Percentiles rank a stretch among this genome's conserved stretches.
phyloP scores from a whole-genome alignment of 768 basidiomycete species.

The Leccinum obscurum region DNA sequence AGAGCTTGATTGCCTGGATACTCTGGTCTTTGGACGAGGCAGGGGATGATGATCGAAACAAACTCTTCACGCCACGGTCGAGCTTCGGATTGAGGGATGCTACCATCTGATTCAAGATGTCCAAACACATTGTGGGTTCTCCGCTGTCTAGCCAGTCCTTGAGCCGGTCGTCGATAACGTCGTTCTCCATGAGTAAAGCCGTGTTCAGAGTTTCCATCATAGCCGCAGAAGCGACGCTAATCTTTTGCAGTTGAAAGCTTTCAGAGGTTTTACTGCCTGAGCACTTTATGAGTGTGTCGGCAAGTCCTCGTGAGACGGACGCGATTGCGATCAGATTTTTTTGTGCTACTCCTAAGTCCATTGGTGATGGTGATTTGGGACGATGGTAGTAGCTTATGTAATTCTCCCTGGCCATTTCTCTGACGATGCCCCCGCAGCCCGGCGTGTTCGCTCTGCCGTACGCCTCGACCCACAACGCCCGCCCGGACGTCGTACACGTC shows the following conservation, averaged over 20 bases:
- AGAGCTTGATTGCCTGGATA: conserved; percentile 7
- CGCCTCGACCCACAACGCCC: conserved; percentile 46
- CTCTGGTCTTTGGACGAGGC: background rate
- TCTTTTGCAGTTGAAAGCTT: conserved; percentile 3
- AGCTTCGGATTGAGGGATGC: background rate
- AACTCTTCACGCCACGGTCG: background rate
- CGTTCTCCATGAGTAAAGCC: background rate
- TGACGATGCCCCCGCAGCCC: conserved; percentile 64
- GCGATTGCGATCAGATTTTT: conserved; percentile 2
- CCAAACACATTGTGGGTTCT: conserved; percentile 7
- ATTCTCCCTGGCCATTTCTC: background rate
- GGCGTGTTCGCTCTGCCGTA: conserved; percentile 67
- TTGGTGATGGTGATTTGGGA: background rate
- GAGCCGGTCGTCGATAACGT: conserved; percentile 8
- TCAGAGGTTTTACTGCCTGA: conserved; percentile 2
- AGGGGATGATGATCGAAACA: background rate
- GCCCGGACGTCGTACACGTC: conserved; percentile 37
- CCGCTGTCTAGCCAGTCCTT: conserved; percentile 6
- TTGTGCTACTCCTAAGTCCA: too few species aligned
- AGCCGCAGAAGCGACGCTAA: conserved; percentile 4
- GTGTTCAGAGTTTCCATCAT: conserved; percentile 9
- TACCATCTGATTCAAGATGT: conserved; percentile 13
- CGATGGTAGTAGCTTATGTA: too few species aligned
- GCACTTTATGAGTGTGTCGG: background rate
- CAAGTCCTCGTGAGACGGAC: conserved; percentile 2